These are phyloP conservation scores for Fraxinus xanthoxyloides DNA, from an alignment of 305 asterid species.

Conservation along the genomic window DNA sequence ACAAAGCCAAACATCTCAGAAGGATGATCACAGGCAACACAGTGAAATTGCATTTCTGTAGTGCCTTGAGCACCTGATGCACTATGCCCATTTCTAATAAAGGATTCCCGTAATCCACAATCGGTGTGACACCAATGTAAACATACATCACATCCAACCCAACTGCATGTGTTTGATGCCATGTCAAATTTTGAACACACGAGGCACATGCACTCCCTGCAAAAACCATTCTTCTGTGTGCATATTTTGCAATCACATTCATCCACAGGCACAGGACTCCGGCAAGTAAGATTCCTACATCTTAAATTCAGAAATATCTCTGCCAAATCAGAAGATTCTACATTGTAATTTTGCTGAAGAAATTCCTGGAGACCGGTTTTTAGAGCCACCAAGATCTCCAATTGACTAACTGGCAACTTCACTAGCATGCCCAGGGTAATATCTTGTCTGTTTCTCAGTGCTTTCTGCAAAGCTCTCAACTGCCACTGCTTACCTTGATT, in stretches of 20 bases:
- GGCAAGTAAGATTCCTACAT: constrained; percentile 73
- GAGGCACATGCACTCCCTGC: constrained; percentile 96
- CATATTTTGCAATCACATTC: constrained; percentile 96
- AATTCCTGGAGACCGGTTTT: constrained; percentile 75
- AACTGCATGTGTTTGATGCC: constrained; percentile 89
- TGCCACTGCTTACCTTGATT: constrained; percentile 73
- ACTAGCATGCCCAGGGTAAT: constrained; percentile 61
- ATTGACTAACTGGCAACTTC: constrained; percentile 54
- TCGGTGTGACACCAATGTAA: constrained; percentile 97
- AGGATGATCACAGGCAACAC: constrained; percentile 94
- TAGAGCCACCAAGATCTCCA: constrained; percentile 85
- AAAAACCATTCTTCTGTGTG: constrained; percentile 63
- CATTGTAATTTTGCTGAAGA: constrained; percentile 48
- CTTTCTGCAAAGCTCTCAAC: constrained; percentile 68
- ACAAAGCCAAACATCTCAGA: constrained; percentile 98
- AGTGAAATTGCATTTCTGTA: constrained; percentile 88
- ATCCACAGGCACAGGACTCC: constrained; percentile 77
- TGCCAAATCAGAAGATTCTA: constrained; percentile 63
- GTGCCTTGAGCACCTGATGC: constrained; percentile 59
- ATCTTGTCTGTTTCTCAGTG: constrained; percentile 66
- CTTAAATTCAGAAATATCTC: constrained; percentile 73
- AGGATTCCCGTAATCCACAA: constrained; percentile 79
- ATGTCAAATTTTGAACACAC: constrained; percentile 89
- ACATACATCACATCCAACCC: constrained; percentile 98
- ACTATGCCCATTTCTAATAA: constrained; percentile 72